These are phyloP conservation scores for Paraconiothyrium brasiliense DNA, from an alignment of 2,329 filamentous ascomycete genomes.

Conservation along the genomic window DNA sequence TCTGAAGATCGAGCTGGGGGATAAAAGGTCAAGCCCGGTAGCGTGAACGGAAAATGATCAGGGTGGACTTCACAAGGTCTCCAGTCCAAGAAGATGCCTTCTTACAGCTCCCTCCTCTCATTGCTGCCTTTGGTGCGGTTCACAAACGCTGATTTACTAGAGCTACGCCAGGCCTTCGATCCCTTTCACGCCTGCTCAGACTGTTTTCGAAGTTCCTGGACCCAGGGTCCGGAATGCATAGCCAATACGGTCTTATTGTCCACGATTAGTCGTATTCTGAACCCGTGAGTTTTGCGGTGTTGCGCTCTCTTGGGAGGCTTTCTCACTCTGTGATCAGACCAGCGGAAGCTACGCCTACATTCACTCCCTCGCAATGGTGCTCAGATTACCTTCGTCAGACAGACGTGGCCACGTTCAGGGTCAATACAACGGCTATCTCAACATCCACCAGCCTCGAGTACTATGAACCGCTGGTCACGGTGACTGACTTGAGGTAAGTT, in stretches of 20 bases:
- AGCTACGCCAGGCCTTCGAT: slow-evolving; percentile 14
- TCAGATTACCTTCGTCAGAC: slow-evolving; percentile 23
- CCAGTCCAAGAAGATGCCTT: not conserved
- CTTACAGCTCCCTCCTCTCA: slow-evolving; percentile 1
- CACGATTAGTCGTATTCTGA: slow-evolving; percentile 23
- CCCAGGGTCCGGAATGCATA: slow-evolving; percentile 28
- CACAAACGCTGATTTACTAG: slow-evolving; percentile 16
- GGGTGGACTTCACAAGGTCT: not conserved
- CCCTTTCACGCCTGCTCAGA: slow-evolving; percentile 21
- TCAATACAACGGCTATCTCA: slow-evolving; percentile 14
- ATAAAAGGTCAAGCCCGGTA: not conserved
- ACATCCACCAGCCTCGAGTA: slow-evolving; percentile 23
- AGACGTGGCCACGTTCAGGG: slow-evolving; percentile 15
- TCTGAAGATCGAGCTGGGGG: not conserved
- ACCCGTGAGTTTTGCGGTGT: slow-evolving; percentile 22
- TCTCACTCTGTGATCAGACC: slow-evolving; percentile 18
- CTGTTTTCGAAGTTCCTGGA: slow-evolving; percentile 27
- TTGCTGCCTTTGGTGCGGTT: slow-evolving; percentile 14
- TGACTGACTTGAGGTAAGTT: slow-evolving; percentile 23
- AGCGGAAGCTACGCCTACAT: slow-evolving; percentile 25
- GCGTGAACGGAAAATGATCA: no score
- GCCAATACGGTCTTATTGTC: slow-evolving; percentile 18
- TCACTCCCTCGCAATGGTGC: slow-evolving; percentile 26
- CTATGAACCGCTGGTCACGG: slow-evolving; percentile 24
- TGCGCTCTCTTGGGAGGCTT: not conserved